Evolutionary conservation across 352 stramenopile species (phyloP).

Genomic region (Phytophthora agathidicida): DNA sequence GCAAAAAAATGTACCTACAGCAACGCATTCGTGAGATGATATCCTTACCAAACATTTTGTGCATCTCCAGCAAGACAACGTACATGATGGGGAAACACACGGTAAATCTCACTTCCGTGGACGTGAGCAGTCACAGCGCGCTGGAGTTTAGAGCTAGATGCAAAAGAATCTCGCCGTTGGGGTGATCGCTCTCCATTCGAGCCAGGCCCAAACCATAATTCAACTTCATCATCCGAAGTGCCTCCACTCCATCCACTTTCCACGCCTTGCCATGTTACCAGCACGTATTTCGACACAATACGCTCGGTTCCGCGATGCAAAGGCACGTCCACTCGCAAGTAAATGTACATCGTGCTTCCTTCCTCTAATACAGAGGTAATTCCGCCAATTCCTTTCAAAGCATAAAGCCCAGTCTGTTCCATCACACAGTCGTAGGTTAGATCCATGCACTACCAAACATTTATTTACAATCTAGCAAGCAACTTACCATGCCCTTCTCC

Average conservation of each 20-base stretch:
- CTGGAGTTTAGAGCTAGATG: slow-evolving; percentile 79
- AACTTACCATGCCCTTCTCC: slow-evolving; percentile 85
- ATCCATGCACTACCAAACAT: not conserved
- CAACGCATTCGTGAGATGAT: slow-evolving; percentile 1
- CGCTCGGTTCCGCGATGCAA: slow-evolving; percentile 81
- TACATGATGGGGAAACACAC: slow-evolving; percentile 90
- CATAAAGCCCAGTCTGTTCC: slow-evolving; percentile 74
- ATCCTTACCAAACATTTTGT: not conserved
- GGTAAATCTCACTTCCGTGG: slow-evolving; percentile 84
- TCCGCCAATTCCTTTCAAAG: slow-evolving; percentile 82
- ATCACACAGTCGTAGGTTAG: slow-evolving; percentile 10
- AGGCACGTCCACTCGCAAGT: slow-evolving; percentile 87
- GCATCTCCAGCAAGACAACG: slow-evolving; percentile 2
- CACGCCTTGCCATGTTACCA: slow-evolving; percentile 84
- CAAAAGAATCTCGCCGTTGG: slow-evolving; percentile 48
- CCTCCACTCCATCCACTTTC: slow-evolving; percentile 53
- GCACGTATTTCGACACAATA: slow-evolving; percentile 88
- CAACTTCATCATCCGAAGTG: slow-evolving; percentile 79
- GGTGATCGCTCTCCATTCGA: slow-evolving; percentile 49
- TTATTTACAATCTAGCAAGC: not conserved
- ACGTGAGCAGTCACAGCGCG: slow-evolving; percentile 81
- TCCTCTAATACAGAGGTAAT: slow-evolving; percentile 79
- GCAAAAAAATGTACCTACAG: slow-evolving; percentile 87
- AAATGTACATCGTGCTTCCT: slow-evolving; percentile 89
- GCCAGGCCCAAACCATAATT: slow-evolving; percentile 57